Percentiles rank a stretch among this genome's conserved stretches.
phyloP scores from a whole-genome alignment of 2,329 filamentous ascomycete species.

The Claviceps africana region DNA sequence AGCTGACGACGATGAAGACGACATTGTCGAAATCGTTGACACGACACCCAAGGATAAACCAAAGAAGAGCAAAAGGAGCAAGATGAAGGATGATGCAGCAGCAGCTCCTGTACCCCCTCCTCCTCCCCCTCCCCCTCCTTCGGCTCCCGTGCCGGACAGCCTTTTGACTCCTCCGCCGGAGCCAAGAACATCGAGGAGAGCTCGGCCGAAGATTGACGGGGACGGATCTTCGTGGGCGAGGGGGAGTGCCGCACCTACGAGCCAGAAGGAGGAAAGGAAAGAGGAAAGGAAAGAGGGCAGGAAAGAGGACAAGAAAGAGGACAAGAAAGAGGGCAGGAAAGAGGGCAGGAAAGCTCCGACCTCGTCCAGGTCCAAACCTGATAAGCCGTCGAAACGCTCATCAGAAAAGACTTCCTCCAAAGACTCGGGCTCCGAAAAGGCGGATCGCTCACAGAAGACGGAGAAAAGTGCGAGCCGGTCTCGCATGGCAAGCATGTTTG shows the following conservation, averaged over 20 bases:
- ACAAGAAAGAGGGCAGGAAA: not conserved
- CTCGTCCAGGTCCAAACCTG: slow-evolving; percentile 52
- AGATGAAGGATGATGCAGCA: slow-evolving; percentile 10
- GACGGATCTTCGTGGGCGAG: slow-evolving; percentile 60
- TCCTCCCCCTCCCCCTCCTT: slow-evolving; percentile 29
- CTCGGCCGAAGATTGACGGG: slow-evolving; percentile 63
- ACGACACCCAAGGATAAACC: slow-evolving; percentile 28
- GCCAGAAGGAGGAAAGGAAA: slow-evolving; percentile 30
- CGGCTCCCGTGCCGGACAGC: slow-evolving; percentile 33
- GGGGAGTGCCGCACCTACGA: slow-evolving; percentile 47
- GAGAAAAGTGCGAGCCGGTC: slow-evolving; percentile 38
- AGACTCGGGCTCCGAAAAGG: slow-evolving; percentile 61
- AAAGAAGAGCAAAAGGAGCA: slow-evolving; percentile 23
- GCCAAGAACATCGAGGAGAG: slow-evolving; percentile 52
- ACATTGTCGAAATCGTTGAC: slow-evolving; percentile 37
- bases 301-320: slow-evolving; percentile 1
- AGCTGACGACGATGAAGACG: slow-evolving; percentile 34
- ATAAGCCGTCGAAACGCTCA: slow-evolving; percentile 41
- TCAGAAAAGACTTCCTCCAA: slow-evolving; percentile 47
- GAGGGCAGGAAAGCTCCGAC: slow-evolving; percentile 8
- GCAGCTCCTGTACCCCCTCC: slow-evolving; percentile 26
- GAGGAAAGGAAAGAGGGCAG: not conserved
- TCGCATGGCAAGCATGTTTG: slow-evolving; percentile 48
- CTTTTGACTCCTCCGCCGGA: slow-evolving; percentile 39
- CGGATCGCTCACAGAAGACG: slow-evolving; percentile 32